phyloP scores from a whole-genome alignment of 2,329 filamentous ascomycete species.

The Aspergillus pseudotamarii region DNA sequence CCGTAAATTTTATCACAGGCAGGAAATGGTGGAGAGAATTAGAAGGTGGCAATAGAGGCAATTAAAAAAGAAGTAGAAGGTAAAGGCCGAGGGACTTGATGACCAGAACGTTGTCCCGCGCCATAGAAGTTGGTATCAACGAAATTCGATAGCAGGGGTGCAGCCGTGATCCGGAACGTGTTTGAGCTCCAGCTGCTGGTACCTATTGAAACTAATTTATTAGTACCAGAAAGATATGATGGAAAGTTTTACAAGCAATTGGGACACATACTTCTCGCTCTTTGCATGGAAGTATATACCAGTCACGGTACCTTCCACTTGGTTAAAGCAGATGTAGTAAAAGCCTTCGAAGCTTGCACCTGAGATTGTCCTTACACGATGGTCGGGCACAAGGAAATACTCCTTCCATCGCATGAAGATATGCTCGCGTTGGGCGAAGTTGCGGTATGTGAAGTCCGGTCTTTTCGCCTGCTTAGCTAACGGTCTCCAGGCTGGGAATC shows the following conservation, averaged over 20 bases:
- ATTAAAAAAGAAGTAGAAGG: constrained; percentile 2
- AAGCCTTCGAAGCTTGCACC: constrained; percentile 98
- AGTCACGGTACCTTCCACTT: constrained; percentile 79
- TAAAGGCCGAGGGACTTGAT: constrained; percentile 4
- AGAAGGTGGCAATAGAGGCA: not conserved
- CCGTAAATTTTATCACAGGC: not conserved
- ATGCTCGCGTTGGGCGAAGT: constrained; percentile 78
- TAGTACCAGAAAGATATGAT: constrained; percentile 7
- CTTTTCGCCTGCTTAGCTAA: constrained; percentile 66
- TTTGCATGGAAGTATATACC: constrained; percentile 98
- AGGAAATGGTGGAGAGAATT: not conserved
- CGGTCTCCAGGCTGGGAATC: constrained; percentile 84
- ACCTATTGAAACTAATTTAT: constrained; percentile 56
- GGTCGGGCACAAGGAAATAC: constrained; percentile 93
- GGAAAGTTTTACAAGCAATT: not conserved
- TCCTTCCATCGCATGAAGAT: constrained; percentile 99
- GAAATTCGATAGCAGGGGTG: constrained; percentile 84
- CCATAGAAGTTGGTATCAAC: constrained; percentile 52
- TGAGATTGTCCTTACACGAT: constrained; percentile 84
- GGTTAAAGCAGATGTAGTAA: constrained; percentile 99
- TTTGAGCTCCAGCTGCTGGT: constrained; percentile 88
- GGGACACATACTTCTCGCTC: constrained; percentile 81
- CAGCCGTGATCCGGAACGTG: constrained; percentile 85
- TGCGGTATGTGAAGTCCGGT: constrained; percentile 62
- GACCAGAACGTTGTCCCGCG: not conserved